Evolutionary conservation across 306 rosid species (phyloP).

Genomic region (Lathyrus aphaca): DNA sequence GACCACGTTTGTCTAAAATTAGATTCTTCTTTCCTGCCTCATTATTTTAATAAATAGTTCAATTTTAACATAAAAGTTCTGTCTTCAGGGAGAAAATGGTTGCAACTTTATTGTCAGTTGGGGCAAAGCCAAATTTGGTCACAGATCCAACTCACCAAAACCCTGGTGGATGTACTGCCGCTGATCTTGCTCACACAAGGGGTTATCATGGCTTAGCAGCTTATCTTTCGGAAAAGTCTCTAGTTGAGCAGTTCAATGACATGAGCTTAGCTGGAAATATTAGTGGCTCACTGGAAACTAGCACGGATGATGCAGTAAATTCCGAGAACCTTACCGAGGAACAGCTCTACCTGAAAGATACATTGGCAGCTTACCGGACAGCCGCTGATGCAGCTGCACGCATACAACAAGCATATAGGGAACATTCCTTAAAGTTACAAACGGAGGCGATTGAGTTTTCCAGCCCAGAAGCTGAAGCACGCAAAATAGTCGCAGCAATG

Average conservation of each 20-base stretch:
- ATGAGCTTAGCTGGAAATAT: conserved; percentile 89
- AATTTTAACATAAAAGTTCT: conserved; percentile 10
- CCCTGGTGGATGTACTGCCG: conserved; percentile 79
- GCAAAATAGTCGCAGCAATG: conserved; percentile 84
- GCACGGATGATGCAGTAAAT: conserved; percentile 44
- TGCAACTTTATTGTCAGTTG: conserved; percentile 71
- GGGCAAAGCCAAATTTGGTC: conserved; percentile 93
- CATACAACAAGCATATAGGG: conserved; percentile 84
- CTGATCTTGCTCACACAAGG: conserved; percentile 72
- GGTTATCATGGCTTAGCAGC: conserved; percentile 88
- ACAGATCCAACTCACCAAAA: conserved; percentile 81
- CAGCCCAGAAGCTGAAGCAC: conserved; percentile 80
- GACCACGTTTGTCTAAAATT: not conserved
- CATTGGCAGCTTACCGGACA: conserved; percentile 76
- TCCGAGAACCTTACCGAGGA: conserved; percentile 72
- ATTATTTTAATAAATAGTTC: no score
- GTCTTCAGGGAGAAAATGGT: conserved; percentile 83
- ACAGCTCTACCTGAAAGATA: conserved; percentile 69
- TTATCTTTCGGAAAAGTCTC: conserved; percentile 90
- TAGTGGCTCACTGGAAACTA: conserved; percentile 73
- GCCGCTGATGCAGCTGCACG: conserved; percentile 97
- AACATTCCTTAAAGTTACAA: conserved; percentile 65
- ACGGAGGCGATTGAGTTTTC: conserved; percentile 54
- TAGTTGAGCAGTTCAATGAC: conserved; percentile 75
- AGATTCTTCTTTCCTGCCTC: no score